These are phyloP conservation scores for Nowakowskiella sp. DNA, from an alignment of 192 early-diverging fungal genomes.

Conservation along the genomic window DNA sequence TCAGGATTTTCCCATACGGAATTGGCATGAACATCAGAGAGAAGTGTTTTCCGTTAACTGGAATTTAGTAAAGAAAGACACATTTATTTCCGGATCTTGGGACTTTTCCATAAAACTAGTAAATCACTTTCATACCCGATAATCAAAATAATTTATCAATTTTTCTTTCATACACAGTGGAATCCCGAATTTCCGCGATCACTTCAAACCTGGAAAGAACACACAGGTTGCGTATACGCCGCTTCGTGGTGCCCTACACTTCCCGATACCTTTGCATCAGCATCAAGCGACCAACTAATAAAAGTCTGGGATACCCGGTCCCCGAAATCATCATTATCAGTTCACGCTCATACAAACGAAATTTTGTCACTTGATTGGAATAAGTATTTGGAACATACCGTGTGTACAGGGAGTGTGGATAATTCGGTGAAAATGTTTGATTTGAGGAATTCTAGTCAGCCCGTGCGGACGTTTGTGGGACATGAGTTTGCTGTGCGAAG, in stretches of 20 bases:
- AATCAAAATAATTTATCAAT: neutral
- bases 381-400: slow-evolving; percentile 75
- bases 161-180: slow-evolving; percentile 56
- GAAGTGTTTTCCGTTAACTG: slow-evolving; percentile 94
- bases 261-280: slow-evolving; percentile 73
- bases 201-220: slow-evolving; percentile 78
- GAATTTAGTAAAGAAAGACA: slow-evolving; percentile 85
- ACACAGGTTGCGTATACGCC: slow-evolving; percentile 88
- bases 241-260: slow-evolving; percentile 76
- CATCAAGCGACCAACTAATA: slow-evolving; percentile 80
- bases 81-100: slow-evolving; percentile 90
- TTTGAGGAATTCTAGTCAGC: slow-evolving; percentile 64
- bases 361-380: slow-evolving; percentile 94
- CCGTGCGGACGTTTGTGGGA: slow-evolving; percentile 64
- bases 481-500: slow-evolving; percentile 91
- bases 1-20: slow-evolving; percentile 77
- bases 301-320: slow-evolving; percentile 86
- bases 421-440: slow-evolving; percentile 88
- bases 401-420: slow-evolving; percentile 90
- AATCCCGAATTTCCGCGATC: slow-evolving; percentile 68
- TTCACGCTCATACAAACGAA: slow-evolving; percentile 75
- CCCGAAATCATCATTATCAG: slow-evolving; percentile 39
- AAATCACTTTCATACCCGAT: slow-evolving; percentile 13
- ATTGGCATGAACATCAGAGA: slow-evolving; percentile 87
- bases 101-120: slow-evolving; percentile 90